These are phyloP conservation scores for Arxiozyma bovina DNA, from an alignment of 1,139 yeast genomes.

Conservation along the genomic window DNA sequence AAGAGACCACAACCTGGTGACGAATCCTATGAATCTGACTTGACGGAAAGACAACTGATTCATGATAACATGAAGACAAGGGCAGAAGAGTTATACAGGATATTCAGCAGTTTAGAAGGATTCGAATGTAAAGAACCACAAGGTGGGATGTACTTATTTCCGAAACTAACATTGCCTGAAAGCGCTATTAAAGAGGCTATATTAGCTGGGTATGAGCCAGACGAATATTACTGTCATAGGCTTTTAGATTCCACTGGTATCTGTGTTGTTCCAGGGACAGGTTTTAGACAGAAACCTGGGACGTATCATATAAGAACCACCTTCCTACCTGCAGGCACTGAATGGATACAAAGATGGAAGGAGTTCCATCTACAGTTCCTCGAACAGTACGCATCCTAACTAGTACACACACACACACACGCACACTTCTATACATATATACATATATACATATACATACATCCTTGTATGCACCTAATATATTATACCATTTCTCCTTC, in stretches of 20 bases:
- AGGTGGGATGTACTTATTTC: constrained; percentile 97
- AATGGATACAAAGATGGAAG: constrained; percentile 72
- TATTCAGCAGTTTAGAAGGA: constrained; percentile 71
- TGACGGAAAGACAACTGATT: constrained; percentile 52
- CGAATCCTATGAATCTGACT: constrained; percentile 58
- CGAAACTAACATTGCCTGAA: constrained; percentile 56
- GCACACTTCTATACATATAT: no score
- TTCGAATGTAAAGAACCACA: constrained; percentile 77
- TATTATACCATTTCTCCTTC: no score
- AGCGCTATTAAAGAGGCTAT: constrained; percentile 56
- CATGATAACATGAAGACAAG: constrained; percentile 55
- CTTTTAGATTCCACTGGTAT: constrained; percentile 81
- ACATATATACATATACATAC: no score
- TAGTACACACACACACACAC: no score
- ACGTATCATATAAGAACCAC: constrained; percentile 92
- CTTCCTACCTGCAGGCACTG: constrained; percentile 87
- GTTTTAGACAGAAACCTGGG: constrained; percentile 84
- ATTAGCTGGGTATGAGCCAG: constrained; percentile 49
- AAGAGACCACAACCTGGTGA: constrained; percentile 79
- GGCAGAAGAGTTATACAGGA: constrained; percentile 53
- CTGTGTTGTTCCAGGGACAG: constrained; percentile 94
- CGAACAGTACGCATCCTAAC: constrained; percentile 36
- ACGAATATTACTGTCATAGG: constrained; percentile 79
- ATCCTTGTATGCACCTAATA: neutral
- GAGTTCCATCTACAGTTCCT: constrained; percentile 68